A percentile compares a stretch with the other conserved stretches of the same genome.
Evolutionary conservation across 2,329 filamentous ascomycete genomes (phyloP).

Genomic region (Penicillium expansum): DNA sequence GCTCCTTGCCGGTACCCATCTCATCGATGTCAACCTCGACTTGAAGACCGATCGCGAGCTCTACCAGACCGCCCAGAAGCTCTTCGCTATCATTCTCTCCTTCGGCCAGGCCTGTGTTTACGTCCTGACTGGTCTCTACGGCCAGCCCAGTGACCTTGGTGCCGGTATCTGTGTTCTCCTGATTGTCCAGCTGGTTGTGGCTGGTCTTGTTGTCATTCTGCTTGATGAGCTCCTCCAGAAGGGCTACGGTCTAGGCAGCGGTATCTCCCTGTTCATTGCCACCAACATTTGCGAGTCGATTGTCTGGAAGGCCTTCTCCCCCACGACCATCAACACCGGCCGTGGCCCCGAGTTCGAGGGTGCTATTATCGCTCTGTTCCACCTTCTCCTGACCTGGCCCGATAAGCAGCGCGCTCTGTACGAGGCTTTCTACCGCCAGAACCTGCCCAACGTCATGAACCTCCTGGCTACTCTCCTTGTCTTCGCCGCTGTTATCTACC

Average conservation of each 20-base stretch:
- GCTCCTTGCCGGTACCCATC: conserved; percentile 97
- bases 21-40: conserved; percentile 99
- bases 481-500: conserved; percentile 98
- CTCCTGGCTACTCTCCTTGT: conserved; percentile 86
- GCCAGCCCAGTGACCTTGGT: conserved; percentile 91
- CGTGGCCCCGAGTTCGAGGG: conserved; percentile 99
- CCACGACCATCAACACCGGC: conserved; percentile 98
- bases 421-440: conserved; percentile 99
- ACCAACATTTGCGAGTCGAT: conserved; percentile 99
- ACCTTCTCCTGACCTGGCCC: conserved; percentile 96
- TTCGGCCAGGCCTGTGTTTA: conserved; percentile 98
- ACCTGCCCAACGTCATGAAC: conserved; percentile 99
- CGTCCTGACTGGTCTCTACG: conserved; percentile 97
- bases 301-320: conserved; percentile 99
- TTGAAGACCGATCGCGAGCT: conserved; percentile 99
- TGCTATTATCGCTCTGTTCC: conserved; percentile 95
- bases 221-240: conserved; percentile 99
- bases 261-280: conserved; percentile 98
- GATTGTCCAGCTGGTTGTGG: conserved; percentile 95
- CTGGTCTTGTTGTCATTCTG: conserved; percentile 97
- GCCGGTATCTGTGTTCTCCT: conserved; percentile 97
- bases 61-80: conserved; percentile 99
- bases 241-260: conserved; percentile 96
- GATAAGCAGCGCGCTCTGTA: conserved; percentile 98
- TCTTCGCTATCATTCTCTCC: conserved; percentile 95